A percentile compares a stretch with the other conserved stretches of the same genome.
Evolutionary conservation across 2,329 filamentous ascomycete species (phyloP).

Genomic region (Epichloe uncinata): DNA sequence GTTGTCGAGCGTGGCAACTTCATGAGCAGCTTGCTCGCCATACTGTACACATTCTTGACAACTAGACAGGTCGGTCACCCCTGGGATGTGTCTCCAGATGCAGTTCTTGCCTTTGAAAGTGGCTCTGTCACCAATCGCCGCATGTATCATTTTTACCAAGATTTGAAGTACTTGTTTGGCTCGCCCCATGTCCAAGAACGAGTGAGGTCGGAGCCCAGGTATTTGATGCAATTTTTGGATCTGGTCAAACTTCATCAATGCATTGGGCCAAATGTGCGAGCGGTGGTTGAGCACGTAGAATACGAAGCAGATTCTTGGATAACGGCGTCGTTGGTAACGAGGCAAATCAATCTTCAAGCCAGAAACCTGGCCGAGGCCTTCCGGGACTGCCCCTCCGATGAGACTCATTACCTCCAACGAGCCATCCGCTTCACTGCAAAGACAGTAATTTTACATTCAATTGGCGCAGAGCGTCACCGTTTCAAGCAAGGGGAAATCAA

Average conservation of each 20-base stretch:
- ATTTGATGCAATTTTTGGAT: constrained; percentile 88
- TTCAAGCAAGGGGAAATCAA: constrained; percentile 85
- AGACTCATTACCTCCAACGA: constrained; percentile 49
- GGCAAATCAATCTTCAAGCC: constrained; percentile 88
- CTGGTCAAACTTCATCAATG: constrained; percentile 93
- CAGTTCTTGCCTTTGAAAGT: constrained; percentile 82
- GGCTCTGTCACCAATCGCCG: constrained; percentile 89
- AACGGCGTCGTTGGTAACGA: constrained; percentile 81
- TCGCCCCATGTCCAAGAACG: constrained; percentile 80
- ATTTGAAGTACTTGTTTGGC: constrained; percentile 80
- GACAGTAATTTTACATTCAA: constrained; percentile 74
- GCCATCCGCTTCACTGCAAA: constrained; percentile 67
- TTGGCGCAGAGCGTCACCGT: constrained; percentile 74
- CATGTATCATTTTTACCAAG: constrained; percentile 96
- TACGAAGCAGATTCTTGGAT: constrained; percentile 99
- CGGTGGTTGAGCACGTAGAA: constrained; percentile 89
- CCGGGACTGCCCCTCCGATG: constrained; percentile 49
- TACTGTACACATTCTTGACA: constrained; percentile 93
- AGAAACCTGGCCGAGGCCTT: constrained; percentile 83
- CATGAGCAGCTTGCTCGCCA: constrained; percentile 85
- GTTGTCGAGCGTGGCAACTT: constrained; percentile 94
- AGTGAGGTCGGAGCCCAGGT: constrained; percentile 70
- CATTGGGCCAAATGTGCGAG: constrained; percentile 84
- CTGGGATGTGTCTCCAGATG: constrained; percentile 72
- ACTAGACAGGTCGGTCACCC: constrained; percentile 92